Conservation (phyloP, 768 basidiomycete species). For the Cubamyces sp. region DNA sequence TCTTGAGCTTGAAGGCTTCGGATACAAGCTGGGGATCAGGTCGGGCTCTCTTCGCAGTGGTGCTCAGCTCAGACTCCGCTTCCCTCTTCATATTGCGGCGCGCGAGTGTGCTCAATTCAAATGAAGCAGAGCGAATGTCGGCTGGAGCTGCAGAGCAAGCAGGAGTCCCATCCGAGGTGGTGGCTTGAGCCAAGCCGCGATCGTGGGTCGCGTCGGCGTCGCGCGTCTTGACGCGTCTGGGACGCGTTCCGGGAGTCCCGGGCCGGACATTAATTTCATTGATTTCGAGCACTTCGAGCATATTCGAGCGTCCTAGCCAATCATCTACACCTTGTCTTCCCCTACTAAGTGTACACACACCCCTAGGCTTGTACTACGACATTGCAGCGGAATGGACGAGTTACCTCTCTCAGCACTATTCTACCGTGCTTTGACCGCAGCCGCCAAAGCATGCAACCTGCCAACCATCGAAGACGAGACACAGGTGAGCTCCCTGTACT, state of each 20-base stretch:
- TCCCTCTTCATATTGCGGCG: conserved; percentile 1
- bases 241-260: conserved; percentile 1
- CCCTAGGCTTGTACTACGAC: too few relatives aligned
- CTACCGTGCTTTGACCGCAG: conserved; percentile 42
- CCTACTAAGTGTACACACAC: too few relatives aligned
- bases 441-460: conserved; percentile 43
- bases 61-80: neutral
- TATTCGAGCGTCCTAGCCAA: neutral
- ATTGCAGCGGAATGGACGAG: conserved; percentile 23
- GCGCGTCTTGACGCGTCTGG: conserved; percentile 16
- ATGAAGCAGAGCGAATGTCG: too few relatives aligned
- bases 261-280: neutral
- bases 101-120: too few relatives aligned
- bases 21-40: conserved; percentile 3
- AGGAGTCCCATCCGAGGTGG: neutral
- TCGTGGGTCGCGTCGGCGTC: too few relatives aligned
- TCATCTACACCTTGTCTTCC: too few relatives aligned
- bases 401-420: conserved; percentile 45
- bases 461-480: conserved; percentile 49
- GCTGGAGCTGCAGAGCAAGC: too few relatives aligned
- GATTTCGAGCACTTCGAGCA: conserved; percentile 6
- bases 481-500: conserved; percentile 39
- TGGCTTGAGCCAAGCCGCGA: neutral
- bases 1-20: conserved; percentile 10
- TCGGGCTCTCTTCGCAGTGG: conserved; percentile 2